phyloP scores from a whole-genome alignment of 805 yeast genomes.

The Suhomyces emberorum region DNA sequence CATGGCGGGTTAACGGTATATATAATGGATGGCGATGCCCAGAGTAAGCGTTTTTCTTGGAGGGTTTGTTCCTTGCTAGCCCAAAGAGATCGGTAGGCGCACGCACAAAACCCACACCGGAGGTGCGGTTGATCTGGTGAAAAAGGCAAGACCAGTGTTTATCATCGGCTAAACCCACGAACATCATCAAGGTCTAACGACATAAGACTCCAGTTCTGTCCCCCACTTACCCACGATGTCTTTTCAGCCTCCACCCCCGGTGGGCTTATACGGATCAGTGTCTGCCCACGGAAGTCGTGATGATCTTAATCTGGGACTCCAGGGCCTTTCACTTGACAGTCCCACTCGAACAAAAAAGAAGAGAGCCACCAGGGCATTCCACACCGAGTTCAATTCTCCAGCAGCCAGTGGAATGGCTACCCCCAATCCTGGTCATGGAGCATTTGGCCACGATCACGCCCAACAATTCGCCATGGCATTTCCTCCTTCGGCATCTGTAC shows the following conservation, averaged over 20 bases:
- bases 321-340: constrained; percentile 8
- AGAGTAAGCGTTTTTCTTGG: constrained; percentile 1
- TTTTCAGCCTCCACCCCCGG: constrained; percentile 7
- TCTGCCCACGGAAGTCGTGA: constrained; percentile 5
- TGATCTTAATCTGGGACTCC: constrained; percentile 5
- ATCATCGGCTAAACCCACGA: too few relatives aligned
- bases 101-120: too few relatives aligned
- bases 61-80: too few relatives aligned
- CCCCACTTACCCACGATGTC: constrained; percentile 4
- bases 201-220: too few relatives aligned
- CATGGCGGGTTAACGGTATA: background rate
- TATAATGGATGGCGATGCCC: background rate
- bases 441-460: constrained; percentile 1
- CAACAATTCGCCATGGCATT: constrained; percentile 1
- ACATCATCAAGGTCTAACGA: too few relatives aligned
- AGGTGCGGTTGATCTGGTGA: too few relatives aligned
- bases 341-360: constrained; percentile 21
- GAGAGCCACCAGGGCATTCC: constrained; percentile 30
- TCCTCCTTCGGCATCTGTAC: background rate
- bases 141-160: too few relatives aligned
- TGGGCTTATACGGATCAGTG: constrained; percentile 2
- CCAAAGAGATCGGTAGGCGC: too few relatives aligned
- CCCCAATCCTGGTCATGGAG: background rate
- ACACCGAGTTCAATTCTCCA: constrained; percentile 18
- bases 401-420: constrained; percentile 1